Evolutionary conservation across 345 rosid species (phyloP), one percentile per base, ranked within the genome.

Genomic region (Sisymbrium irio): DNA sequence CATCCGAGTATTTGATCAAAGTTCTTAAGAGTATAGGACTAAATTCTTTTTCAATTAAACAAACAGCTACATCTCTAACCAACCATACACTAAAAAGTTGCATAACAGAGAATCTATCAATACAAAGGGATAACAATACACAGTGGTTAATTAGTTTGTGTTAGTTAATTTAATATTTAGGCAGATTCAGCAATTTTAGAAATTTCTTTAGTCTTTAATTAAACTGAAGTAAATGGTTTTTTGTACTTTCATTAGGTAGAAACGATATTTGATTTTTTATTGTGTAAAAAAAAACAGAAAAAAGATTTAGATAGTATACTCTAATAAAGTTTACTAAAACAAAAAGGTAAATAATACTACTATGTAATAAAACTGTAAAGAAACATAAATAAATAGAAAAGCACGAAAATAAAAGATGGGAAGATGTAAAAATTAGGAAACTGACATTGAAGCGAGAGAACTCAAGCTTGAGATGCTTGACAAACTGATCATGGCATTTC

Each of bases 361-460:
- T 28, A 54, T 14, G 40, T 25, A 27, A 9, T 9, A 50, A n/a
- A 20, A 50, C 9, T 22, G n/a, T 22, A 9, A 7, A 41, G 14
- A 35, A 47, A 36, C n/a, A 35, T 35, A 65, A 14, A 18, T 17
- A 72, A 12, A 28, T 11, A 8, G 35, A 22, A 27, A 51, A 22
- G 9, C 15, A 4, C 5, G 56, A 11, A 51, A 12, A 51, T 12
- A 42, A 27, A 51, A 51, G 20, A 6, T 22, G 5, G 27, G 47
- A 47, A 39, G 32, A 47, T 4, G 25, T 28, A 19, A 5, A 27
- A 44, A 59, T 14, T 2, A 17, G 64, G 35, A 40, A 12, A 75
- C 45, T 54, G 46, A 94, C 99, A 86, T 89, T 85, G 69, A 90
- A 90, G 45, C 97, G 91, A 73, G 82, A 49, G 82, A 92, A 95